Conservation (phyloP, 2,329 filamentous ascomycete genomes). For the Pseudofabraea citricarpa region DNA sequence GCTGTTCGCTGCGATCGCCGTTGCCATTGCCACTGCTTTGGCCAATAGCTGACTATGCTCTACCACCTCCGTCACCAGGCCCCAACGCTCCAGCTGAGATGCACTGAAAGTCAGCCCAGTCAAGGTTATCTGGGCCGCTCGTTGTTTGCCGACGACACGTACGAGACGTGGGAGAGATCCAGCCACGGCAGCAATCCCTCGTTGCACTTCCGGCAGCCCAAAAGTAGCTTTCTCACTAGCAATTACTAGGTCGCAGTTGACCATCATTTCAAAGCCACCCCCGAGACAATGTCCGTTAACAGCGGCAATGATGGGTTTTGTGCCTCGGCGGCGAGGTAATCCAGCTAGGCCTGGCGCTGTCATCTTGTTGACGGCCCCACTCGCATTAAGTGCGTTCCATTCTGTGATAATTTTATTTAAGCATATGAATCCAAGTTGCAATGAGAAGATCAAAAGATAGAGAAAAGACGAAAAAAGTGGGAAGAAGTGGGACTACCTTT, state of each 20-base stretch:
- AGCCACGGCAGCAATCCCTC: conserved; percentile 64
- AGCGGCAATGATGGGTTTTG: conserved; percentile 70
- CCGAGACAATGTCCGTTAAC: conserved; percentile 70
- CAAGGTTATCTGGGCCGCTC: conserved; percentile 66
- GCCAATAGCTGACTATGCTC: conserved; percentile 40
- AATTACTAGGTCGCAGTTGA: conserved; percentile 67
- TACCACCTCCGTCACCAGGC: conserved; percentile 62
- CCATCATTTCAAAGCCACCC: conserved; percentile 70
- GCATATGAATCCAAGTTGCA: conserved; percentile 6
- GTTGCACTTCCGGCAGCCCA: conserved; percentile 63
- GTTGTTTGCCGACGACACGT: conserved; percentile 58
- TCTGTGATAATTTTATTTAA: too few species aligned
- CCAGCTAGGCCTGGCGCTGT: conserved; percentile 51
- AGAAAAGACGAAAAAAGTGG: too few species aligned
- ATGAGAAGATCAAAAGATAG: conserved; percentile 19
- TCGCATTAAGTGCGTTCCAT: too few species aligned
- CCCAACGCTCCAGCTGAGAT: conserved; percentile 55
- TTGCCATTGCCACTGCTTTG: conserved; percentile 56
- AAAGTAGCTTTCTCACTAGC: conserved; percentile 55
- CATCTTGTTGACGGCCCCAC: too few species aligned
- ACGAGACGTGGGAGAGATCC: conserved; percentile 64
- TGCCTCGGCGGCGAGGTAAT: conserved; percentile 58
- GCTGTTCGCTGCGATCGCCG: conserved; percentile 58
- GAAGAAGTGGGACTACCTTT: too few species aligned
- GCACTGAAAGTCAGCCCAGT: conserved; percentile 56